These are phyloP conservation scores for Colletotrichum phormii DNA, from an alignment of 2,329 filamentous ascomycete genomes.

Conservation along the genomic window DNA sequence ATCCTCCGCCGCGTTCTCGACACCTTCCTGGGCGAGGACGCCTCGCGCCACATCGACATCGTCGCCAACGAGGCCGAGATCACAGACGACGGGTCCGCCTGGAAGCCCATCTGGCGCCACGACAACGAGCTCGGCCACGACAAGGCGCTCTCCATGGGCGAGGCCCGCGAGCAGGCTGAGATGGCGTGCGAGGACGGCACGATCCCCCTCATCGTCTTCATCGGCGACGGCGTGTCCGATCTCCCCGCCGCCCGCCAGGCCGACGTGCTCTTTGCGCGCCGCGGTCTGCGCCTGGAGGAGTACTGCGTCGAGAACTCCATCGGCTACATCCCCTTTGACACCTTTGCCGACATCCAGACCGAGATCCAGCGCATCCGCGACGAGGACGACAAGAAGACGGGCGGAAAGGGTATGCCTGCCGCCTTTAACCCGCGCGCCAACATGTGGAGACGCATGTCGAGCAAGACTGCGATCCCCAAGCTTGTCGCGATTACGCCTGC, in stretches of 20 bases:
- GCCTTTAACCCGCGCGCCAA: constrained; percentile 77
- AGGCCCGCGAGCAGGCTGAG: constrained; percentile 67
- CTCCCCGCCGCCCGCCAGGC: constrained; percentile 74
- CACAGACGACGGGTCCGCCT: constrained; percentile 65
- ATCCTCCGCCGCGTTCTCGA: constrained; percentile 72
- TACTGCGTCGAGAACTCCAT: constrained; percentile 74
- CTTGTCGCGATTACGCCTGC: constrained; percentile 53
- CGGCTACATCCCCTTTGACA: constrained; percentile 71
- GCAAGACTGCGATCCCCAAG: constrained; percentile 62
- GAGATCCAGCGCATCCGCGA: constrained; percentile 68
- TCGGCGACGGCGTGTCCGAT: constrained; percentile 77
- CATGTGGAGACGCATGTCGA: constrained; percentile 73
- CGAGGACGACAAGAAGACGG: constrained; percentile 71
- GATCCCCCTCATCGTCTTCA: constrained; percentile 75
- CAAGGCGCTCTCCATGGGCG: constrained; percentile 73
- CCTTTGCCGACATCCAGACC: constrained; percentile 73
- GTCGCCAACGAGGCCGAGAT: constrained; percentile 76
- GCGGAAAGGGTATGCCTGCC: constrained; percentile 67
- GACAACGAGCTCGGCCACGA: constrained; percentile 75
- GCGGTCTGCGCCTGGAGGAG: constrained; percentile 73
- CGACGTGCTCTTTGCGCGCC: constrained; percentile 75
- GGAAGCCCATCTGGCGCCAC: constrained; percentile 76
- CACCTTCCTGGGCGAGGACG: constrained; percentile 72
- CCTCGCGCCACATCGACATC: constrained; percentile 70
- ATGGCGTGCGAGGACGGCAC: constrained; percentile 68